Evolutionary conservation across 2,329 filamentous ascomycete genomes (phyloP), one percentile per base, ranked within the genome.

Genomic region (Calonectria pauciramosa): DNA sequence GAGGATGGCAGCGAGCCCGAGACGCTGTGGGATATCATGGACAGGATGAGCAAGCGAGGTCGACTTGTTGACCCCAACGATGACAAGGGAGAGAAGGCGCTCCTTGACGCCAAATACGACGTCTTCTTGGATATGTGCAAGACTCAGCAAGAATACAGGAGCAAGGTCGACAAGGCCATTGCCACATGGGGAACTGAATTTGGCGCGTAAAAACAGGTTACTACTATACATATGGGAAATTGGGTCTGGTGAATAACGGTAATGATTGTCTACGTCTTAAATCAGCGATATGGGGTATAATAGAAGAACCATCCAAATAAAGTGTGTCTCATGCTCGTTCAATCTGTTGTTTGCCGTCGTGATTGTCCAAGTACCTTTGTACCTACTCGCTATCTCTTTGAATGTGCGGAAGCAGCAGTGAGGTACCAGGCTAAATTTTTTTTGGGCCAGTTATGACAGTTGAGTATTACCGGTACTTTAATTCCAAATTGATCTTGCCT

Each of bases 1-100:
- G 90, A 94, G 13, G 83, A 83, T 13, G 84, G 82, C 36, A 95
- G 95, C 56, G 93, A 93, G 81, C 96, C 94, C 0, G 96, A 98
- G 87, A 91, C 94, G 51, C 88, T 99, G 75, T 99, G 97, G 97
- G 91, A 93, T 79, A 98, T 99, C 83, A 99, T 99, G 97, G 95
- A 98, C 85, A 92, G 96, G 71, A 97, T 98, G 93, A 98, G 95
- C 87, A 98, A 98, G 89, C 94, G 95, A 11, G 97, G 96, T 38
- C 95, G 93, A 81, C 91, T 96, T 64, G 94, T 98, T 2, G 90
- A 93, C 84, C 96, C 96, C 0, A 92, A 92, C 28, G 91, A 89
- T 68, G 91, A 97, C 83, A 86, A 88, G 73, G 90, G 90, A 14
- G 94, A 98, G 88, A 96, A 94, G 89, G 92, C 91, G 82, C 86